Conservation (phyloP, 768 basidiomycete genomes). For the Mycena capillaripes region DNA sequence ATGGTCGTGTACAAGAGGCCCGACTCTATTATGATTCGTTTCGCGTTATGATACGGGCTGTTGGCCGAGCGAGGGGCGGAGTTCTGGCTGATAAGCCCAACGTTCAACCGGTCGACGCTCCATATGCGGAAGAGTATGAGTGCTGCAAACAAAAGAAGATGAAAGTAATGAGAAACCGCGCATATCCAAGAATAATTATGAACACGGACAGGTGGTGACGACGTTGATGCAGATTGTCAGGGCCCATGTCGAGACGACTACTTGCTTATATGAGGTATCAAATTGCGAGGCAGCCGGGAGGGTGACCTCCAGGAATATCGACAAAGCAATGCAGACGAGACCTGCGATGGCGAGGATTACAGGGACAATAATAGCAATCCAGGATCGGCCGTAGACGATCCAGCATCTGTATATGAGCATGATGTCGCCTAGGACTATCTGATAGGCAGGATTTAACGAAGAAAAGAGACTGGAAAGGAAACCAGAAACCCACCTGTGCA, state of each 20-base stretch:
- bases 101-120: conserved; percentile 13
- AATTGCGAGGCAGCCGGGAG: conserved; percentile 8
- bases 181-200: not conserved
- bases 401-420: conserved; percentile 30
- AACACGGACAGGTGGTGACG: conserved; percentile 3
- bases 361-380: conserved; percentile 13
- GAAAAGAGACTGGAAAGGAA: not conserved
- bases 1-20: conserved; percentile 25
- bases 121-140: conserved; percentile 17
- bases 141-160: too few species aligned
- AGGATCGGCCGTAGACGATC: conserved; percentile 24
- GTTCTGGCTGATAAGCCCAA: not conserved
- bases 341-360: conserved; percentile 12
- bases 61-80: not conserved
- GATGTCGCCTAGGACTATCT: conserved; percentile 1
- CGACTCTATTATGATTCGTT: conserved; percentile 24
- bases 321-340: conserved; percentile 5
- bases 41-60: not conserved
- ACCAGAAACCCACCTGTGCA: not conserved
- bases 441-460: not conserved
- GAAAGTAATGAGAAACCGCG: not conserved
- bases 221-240: conserved; percentile 25
- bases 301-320: conserved; percentile 14
- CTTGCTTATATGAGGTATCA: conserved; percentile 1
- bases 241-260: conserved; percentile 11